Evolutionary conservation across 805 yeast genomes (phyloP).

Genomic region (Barnettozyma wickerhamii): DNA sequence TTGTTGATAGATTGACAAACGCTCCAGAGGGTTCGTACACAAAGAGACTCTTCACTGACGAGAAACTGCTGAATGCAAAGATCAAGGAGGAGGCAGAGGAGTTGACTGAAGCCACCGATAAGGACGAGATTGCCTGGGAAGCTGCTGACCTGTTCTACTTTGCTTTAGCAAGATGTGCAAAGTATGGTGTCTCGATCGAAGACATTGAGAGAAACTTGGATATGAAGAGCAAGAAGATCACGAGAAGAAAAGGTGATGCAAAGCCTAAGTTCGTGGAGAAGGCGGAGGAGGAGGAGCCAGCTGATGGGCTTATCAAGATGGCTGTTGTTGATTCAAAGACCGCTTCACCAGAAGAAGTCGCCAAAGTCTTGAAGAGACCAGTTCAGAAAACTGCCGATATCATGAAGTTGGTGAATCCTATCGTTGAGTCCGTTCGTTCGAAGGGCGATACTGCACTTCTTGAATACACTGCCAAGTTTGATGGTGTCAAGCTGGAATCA

Average conservation of each 20-base stretch:
- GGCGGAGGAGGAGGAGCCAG: slow-evolving; percentile 17
- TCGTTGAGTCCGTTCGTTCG: slow-evolving; percentile 67
- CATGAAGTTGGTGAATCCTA: slow-evolving; percentile 89
- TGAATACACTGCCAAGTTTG: slow-evolving; percentile 90
- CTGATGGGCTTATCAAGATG: slow-evolving; percentile 23
- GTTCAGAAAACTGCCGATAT: slow-evolving; percentile 90
- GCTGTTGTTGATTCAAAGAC: slow-evolving; percentile 46
- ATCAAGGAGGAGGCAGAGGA: slow-evolving; percentile 96
- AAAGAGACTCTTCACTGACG: slow-evolving; percentile 78
- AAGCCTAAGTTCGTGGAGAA: slow-evolving; percentile 65
- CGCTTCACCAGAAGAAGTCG: slow-evolving; percentile 43
- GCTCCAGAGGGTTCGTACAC: slow-evolving; percentile 97
- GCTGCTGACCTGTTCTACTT: slow-evolving; percentile 89
- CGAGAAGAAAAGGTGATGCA: slow-evolving; percentile 95
- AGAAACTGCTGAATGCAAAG: slow-evolving; percentile 72
- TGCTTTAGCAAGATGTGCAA: slow-evolving; percentile 66
- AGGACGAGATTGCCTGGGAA: slow-evolving; percentile 86
- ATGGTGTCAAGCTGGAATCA: slow-evolving; percentile 64
- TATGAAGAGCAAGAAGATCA: slow-evolving; percentile 76
- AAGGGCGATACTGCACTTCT: slow-evolving; percentile 85
- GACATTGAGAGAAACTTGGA: slow-evolving; percentile 86
- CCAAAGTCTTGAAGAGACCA: slow-evolving; percentile 79
- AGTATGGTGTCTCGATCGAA: slow-evolving; percentile 70
- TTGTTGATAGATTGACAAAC: slow-evolving; percentile 52
- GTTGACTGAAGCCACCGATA: slow-evolving; percentile 72